Evolutionary conservation across 1,284 basidiomycete genomes (phyloP), one percentile per base, ranked within the genome.

Genomic region (Cutaneotrichosporon cyanovorans): DNA sequence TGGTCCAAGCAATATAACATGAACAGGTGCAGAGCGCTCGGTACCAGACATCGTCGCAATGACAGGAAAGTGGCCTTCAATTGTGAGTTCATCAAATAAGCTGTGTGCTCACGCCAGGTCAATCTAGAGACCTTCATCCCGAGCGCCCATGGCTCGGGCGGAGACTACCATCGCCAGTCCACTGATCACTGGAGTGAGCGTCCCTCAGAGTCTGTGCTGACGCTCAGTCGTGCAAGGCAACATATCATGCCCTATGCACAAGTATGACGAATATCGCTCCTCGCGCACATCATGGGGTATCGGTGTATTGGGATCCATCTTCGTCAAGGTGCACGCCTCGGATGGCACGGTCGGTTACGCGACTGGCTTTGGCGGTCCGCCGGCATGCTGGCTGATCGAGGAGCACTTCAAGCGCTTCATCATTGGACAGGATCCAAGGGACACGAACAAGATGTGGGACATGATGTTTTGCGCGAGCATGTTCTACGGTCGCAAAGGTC

Each of bases 371-470:
- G 77, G 76, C 25, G 76, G 77, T 1, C 76, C 76, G 2, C 76
- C 77, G 2, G 75, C 76, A 0, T 77, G 76, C 61, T 78, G 76
- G 75, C 67, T 78, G 39, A 76, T 78, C 52, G 72, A 76, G 51
- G 69, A 77, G 57, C 76, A 78, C 60, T 74, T 76, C 48, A 70
- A 74, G 60, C 69, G 77, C 31, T 78, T 78, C 62, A 66, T 78
- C 32, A 48, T 77, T 16, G 76, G 75, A n/a, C 67, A 73, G 40
- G 76, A 78, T 54, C 76, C 76, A 5, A 62, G 76, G 40, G 73
- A 76, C 55, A 74, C 70, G 37, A 76, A 74, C 62, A 66, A 70
- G 60, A 74, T 75, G 39, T 75, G 71, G 71, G 73, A 74, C 54
- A 73, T 72, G 65, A 71, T 72, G 69, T 70, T 66, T 59, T 55